Conservation (phyloP, 805 yeast genomes). For the Starmerella floricola region DNA sequence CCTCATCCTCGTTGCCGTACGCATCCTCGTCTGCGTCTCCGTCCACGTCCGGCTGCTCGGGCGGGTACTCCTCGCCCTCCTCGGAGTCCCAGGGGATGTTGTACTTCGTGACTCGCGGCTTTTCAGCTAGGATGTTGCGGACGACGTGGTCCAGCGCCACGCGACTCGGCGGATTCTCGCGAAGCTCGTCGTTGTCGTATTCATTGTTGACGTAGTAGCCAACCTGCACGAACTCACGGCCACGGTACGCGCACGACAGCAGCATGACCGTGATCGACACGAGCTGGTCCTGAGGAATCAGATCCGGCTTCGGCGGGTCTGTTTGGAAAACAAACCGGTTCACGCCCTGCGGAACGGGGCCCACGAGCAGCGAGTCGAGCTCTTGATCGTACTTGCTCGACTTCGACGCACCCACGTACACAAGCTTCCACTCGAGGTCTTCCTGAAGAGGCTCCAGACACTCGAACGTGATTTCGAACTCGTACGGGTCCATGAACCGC, state of each 20-base stretch:
- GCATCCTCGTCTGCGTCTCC: conserved; percentile 22
- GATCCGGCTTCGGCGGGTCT: conserved; percentile 92
- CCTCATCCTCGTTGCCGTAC: conserved; percentile 23
- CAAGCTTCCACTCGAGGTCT: conserved; percentile 93
- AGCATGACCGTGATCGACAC: conserved; percentile 91
- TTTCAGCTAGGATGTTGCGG: conserved; percentile 88
- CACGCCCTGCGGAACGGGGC: conserved; percentile 96
- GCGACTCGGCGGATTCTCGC: conserved; percentile 87
- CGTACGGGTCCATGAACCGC: conserved; percentile 80
- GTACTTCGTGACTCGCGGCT: conserved; percentile 93
- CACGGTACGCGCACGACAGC: conserved; percentile 84
- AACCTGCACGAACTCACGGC: conserved; percentile 88
- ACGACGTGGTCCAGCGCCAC: conserved; percentile 91
- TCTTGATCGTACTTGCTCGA: conserved; percentile 95
- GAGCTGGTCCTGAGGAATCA: conserved; percentile 90
- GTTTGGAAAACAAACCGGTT: conserved; percentile 87
- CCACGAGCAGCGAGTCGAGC: conserved; percentile 88
- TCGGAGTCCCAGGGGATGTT: conserved; percentile 72
- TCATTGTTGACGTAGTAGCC: conserved; percentile 98
- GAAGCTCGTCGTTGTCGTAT: conserved; percentile 81
- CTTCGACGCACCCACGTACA: conserved; percentile 91
- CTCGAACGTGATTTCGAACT: conserved; percentile 94
- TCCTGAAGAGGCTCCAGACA: conserved; percentile 84
- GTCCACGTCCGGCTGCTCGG: conserved; percentile 25
- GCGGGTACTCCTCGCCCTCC: conserved; percentile 23